Evolutionary conservation across 345 rosid species (phyloP).

Genomic region (Erodium maritimum): DNA sequence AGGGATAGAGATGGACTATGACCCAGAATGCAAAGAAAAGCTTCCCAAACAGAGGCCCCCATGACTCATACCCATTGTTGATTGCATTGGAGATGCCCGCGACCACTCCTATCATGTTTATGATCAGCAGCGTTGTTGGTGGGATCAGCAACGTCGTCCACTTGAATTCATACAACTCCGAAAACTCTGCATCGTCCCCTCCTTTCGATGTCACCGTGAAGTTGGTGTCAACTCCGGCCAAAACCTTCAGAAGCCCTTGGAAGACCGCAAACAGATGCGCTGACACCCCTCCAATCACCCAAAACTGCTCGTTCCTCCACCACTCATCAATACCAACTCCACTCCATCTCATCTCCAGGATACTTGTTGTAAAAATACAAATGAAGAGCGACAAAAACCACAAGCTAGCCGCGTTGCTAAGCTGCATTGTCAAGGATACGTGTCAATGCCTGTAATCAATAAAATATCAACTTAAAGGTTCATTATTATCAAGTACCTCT

Average conservation of each 20-base stretch:
- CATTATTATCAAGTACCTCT: conserved; percentile 26
- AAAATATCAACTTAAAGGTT: not conserved
- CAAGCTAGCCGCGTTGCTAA: conserved; percentile 38
- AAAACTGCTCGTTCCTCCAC: conserved; percentile 78
- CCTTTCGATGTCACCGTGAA: conserved; percentile 57
- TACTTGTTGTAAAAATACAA: conserved; percentile 46
- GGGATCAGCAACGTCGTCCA: conserved; percentile 59
- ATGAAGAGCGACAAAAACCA: conserved; percentile 54
- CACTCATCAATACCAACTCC: conserved; percentile 51
- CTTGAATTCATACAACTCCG: conserved; percentile 38
- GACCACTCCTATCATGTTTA: conserved; percentile 50
- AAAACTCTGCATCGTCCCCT: conserved; percentile 45
- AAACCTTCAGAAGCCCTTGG: conserved; percentile 51
- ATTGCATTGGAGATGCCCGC: conserved; percentile 50
- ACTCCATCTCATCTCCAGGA: conserved; percentile 68
- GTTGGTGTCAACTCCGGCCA: conserved; percentile 51
- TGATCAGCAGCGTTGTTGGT: conserved; percentile 45
- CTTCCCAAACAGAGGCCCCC: too few species aligned
- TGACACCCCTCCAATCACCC: conserved; percentile 59
- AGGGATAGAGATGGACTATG: conserved; percentile 56
- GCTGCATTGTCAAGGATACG: conserved; percentile 33
- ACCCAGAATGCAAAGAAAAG: conserved; percentile 67
- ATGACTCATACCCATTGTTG: conserved; percentile 52
- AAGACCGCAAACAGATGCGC: conserved; percentile 55
- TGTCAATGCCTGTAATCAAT: too few species aligned